Evolutionary conservation across 768 basidiomycete species (phyloP), one percentile per base, ranked within the genome.

Genomic region (Psilocybe tampanensis): DNA sequence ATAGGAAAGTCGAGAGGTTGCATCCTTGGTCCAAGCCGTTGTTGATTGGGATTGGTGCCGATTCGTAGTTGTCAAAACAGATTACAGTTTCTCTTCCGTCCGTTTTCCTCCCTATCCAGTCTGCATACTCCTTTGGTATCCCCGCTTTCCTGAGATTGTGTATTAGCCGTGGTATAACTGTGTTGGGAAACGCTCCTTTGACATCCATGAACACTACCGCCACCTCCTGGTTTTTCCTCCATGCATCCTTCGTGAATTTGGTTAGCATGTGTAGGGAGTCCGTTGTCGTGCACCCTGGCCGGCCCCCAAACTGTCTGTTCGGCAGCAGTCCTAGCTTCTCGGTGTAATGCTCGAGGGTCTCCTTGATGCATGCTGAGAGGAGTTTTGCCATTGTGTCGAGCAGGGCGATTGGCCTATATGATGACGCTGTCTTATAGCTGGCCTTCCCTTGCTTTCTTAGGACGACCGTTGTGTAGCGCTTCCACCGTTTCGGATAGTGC

Each of bases 141-240:
- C 72, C 19, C 0, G 62, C 22, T 50, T 62, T 65, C 12, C 60
- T 47, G 53, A 79, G 58, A 49, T 76, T 70, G 55, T 75, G 70
- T 0, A 72, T 33, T 0, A 80, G 70, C 0, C 59, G 21, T 1
- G 70, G 68, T 0, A 59, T 68, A 8, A 70, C 72, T 0, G 70
- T 70, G 55, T 72, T 79, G 0, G 74, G 78, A 57, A 79, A 82
- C 0, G 80, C 77, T 0, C 72, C 78, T 61, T 78, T 64, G 1
- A 81, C 70, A 56, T 82, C 79, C 1, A 80, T 65, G 60, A 76
- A 80, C 0, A 80, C 70, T 0, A 68, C 65, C 1, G 68, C 69
- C 0, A 62, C 75, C 0, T 77, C 78, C 18, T 74, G 68, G 0
- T 60, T 48, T 2, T 56, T 43, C 0, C 70, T 32, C 78, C 77